A percentile compares a stretch with the other conserved stretches of the same genome.
These are phyloP conservation scores for Candida maesae DNA, from an alignment of 805 yeast genomes.

Conservation along the genomic window DNA sequence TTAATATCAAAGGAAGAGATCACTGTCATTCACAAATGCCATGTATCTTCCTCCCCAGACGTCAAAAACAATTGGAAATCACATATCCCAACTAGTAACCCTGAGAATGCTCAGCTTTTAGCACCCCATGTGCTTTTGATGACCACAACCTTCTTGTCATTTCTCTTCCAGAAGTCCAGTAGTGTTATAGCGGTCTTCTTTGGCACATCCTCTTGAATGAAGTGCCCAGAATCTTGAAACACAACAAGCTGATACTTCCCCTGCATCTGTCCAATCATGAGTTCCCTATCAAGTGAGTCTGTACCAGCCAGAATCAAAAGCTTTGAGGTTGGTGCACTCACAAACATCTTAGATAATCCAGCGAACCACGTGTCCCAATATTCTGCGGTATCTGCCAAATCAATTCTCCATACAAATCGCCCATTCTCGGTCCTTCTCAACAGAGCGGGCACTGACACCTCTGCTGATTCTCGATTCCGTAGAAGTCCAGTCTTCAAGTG, in stretches of 20 bases:
- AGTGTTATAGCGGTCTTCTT: slow-evolving; percentile 55
- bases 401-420: slow-evolving; percentile 55
- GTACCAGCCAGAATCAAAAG: slow-evolving; percentile 82
- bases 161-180: slow-evolving; percentile 43
- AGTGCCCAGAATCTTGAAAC: slow-evolving; percentile 82
- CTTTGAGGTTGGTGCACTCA: slow-evolving; percentile 53
- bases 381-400: slow-evolving; percentile 54
- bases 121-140: slow-evolving; percentile 40
- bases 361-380: slow-evolving; percentile 86
- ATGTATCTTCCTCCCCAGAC: too few relatives aligned
- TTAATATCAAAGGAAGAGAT: too few relatives aligned
- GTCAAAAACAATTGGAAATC: too few relatives aligned
- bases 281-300: slow-evolving; percentile 77
- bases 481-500: slow-evolving; percentile 55
- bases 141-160: slow-evolving; percentile 31
- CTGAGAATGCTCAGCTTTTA: too few relatives aligned
- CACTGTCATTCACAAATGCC: too few relatives aligned
- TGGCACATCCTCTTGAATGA: slow-evolving; percentile 91
- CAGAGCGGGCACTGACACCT: slow-evolving; percentile 72
- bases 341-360: slow-evolving; percentile 55
- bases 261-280: slow-evolving; percentile 97
- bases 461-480: slow-evolving; percentile 58
- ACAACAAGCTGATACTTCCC: slow-evolving; percentile 91
- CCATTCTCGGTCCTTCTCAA: slow-evolving; percentile 31
- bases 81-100: too few relatives aligned